Conservation (phyloP, 2,329 filamentous ascomycete genomes). For the Penicillium concentricum region DNA sequence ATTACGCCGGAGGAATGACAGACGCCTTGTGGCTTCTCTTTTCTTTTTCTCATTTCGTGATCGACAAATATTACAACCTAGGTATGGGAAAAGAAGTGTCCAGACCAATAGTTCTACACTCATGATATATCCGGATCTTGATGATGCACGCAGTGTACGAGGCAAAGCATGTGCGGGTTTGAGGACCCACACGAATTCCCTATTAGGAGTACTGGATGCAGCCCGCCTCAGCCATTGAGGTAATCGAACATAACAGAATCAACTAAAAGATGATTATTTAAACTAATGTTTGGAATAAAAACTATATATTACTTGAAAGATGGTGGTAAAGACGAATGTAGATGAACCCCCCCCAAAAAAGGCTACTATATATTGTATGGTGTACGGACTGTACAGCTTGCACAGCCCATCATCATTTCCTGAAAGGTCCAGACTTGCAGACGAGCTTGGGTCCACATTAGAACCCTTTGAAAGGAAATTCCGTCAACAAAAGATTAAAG, state of each 20-base stretch:
- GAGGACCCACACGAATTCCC: conserved; percentile 6
- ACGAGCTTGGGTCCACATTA: neutral
- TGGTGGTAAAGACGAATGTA: neutral
- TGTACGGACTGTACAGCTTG: neutral
- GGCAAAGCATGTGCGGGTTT: conserved; percentile 1
- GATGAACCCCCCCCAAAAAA: no score
- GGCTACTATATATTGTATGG: neutral
- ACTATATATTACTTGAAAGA: no score
- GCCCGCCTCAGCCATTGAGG: conserved; percentile 14
- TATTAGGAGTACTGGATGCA: conserved; percentile 9
- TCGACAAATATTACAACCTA: neutral
- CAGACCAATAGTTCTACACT: neutral
- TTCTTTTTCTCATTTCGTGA: neutral
- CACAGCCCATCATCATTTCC: neutral
- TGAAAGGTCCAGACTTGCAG: neutral
- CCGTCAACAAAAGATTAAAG: neutral
- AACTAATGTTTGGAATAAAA: neutral
- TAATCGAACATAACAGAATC: conserved; percentile 10
- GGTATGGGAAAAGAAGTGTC: no score
- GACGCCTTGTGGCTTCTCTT: neutral
- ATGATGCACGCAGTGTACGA: conserved; percentile 1
- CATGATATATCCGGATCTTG: neutral
- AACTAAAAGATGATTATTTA: neutral
- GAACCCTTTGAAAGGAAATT: neutral
- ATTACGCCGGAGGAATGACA: conserved; percentile 3